phyloP scores from a whole-genome alignment of 108 stramenopile genomes.

The Stephanodiscus triporus region DNA sequence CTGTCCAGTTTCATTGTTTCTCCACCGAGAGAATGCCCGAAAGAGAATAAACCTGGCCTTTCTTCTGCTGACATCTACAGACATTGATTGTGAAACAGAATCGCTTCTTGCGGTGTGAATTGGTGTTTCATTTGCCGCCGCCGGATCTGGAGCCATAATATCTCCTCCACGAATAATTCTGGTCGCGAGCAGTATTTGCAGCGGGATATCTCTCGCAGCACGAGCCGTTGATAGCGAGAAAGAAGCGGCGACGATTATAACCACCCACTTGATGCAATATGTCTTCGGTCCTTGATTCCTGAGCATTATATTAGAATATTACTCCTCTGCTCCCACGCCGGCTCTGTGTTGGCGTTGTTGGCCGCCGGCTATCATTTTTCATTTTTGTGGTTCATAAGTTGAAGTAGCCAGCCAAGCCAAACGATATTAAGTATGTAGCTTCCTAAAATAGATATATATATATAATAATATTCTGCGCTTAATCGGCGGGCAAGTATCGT shows the following conservation, averaged over 20 bases:
- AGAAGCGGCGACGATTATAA: background rate
- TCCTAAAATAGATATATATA: too few relatives aligned
- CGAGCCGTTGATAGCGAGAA: background rate
- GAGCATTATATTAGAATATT: too few relatives aligned
- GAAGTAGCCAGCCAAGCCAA: too few relatives aligned
- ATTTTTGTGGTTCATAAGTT: too few relatives aligned
- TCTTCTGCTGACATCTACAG: background rate
- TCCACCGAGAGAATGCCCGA: background rate
- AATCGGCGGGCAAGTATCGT: too few relatives aligned
- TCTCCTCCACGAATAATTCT: background rate
- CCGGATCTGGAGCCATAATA: background rate
- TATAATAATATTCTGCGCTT: too few relatives aligned
- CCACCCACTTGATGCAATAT: background rate
- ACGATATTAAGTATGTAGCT: too few relatives aligned
- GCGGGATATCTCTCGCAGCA: background rate
- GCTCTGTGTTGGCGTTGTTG: too few relatives aligned
- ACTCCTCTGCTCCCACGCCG: too few relatives aligned
- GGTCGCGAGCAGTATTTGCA: background rate
- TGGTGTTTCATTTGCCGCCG: background rate
- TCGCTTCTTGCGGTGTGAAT: background rate
- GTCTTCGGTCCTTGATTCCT: background rate
- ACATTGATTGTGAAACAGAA: background rate
- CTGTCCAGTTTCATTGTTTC: background rate
- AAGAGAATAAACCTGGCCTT: conserved; percentile 5
- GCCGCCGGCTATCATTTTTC: too few relatives aligned